Base-by-base conservation (phyloP, 495 filamentous ascomycete genomes). In the Cercophora scortea region DNA sequence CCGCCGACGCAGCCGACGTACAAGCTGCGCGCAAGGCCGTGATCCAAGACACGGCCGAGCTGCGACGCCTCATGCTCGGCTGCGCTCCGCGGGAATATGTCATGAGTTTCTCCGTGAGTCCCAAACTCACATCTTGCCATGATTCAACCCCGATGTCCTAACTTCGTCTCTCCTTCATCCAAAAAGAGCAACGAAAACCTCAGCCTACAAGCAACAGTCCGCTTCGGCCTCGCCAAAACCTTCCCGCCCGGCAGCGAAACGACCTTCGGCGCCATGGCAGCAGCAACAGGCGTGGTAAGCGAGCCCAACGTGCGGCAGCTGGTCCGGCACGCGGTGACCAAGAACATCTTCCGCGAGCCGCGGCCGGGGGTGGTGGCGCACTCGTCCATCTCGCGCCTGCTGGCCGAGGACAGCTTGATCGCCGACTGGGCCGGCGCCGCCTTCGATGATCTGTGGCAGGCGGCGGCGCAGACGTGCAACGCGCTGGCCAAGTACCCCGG, bases 271-370 rank as follows among this genome's bases (percentile, higher is more conserved):
- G 56, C 67, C 8, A 52, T 75, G 38, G 60, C 73, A 0, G 42
- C 50, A 9, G 41, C 33, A 8, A 46, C 58, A 8, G 60, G 61
- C 2, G 25, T 25, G 25, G 44, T 72, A 6, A 43, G 58, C 32
- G 57, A 63, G 25, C 32, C 53, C 8, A 53, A 67, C 38, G 51
- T 75, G 25, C 60, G 63, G 34, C 59, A 67, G 10, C 53, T 79
- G 45, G 49, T 78, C 4, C 70, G 72, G 1, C 66, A 73, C 55
- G 75, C 73, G 0, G 71, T 75, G 46, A 66, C 62, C 40, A 57
- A 69, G 42, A 61, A 65, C 17, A 67, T 78, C 38, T 79, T 80
- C 61, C 45, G 49, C 2, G 74, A 78, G 49, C 63, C 69, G 8
- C 46, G 57, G 5, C 66, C 69, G 0, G 71, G 69, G 7, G 45